A percentile compares a stretch with the other conserved stretches of the same genome.
phyloP scores from a whole-genome alignment of 345 rosid species.

The Eucalyptus lansdowneana region DNA sequence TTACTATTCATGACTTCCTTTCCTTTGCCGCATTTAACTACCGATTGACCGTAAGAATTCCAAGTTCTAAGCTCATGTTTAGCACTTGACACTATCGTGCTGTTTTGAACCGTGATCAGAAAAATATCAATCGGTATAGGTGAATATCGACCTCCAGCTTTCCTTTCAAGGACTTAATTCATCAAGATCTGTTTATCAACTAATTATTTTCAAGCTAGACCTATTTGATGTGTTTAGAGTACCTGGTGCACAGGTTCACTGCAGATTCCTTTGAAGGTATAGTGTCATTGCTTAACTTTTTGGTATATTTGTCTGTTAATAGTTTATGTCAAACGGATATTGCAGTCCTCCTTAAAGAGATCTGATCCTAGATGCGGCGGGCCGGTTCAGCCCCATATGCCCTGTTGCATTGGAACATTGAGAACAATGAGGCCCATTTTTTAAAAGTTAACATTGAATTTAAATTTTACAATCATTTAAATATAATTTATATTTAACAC shows the following conservation, averaged over 20 bases:
- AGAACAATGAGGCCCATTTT: not conserved
- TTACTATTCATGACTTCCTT: not conserved
- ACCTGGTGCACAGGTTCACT: slow-evolving; percentile 42
- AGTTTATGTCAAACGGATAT: slow-evolving; percentile 11
- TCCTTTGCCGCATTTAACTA: not conserved
- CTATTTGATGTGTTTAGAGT: slow-evolving; percentile 56
- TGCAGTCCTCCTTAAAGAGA: not conserved
- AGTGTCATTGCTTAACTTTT: not conserved
- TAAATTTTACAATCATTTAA: not conserved
- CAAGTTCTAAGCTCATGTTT: not conserved
- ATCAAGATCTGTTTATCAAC: slow-evolving; percentile 65
- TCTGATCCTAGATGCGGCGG: not conserved
- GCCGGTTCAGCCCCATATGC: not conserved
- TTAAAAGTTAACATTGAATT: not conserved
- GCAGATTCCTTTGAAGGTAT: slow-evolving; percentile 74
- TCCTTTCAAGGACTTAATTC: slow-evolving; percentile 67
- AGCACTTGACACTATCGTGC: not conserved
- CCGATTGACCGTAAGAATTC: not conserved
- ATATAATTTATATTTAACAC: not conserved
- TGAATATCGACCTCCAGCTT: slow-evolving; percentile 18
- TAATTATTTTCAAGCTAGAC: slow-evolving; percentile 40
- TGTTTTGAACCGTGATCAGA: not conserved
- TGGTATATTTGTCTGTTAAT: not conserved
- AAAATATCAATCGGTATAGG: too few relatives aligned
- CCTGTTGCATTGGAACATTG: not conserved